phyloP scores from a whole-genome alignment of 305 asterid species.

The Solanum chacoense region DNA sequence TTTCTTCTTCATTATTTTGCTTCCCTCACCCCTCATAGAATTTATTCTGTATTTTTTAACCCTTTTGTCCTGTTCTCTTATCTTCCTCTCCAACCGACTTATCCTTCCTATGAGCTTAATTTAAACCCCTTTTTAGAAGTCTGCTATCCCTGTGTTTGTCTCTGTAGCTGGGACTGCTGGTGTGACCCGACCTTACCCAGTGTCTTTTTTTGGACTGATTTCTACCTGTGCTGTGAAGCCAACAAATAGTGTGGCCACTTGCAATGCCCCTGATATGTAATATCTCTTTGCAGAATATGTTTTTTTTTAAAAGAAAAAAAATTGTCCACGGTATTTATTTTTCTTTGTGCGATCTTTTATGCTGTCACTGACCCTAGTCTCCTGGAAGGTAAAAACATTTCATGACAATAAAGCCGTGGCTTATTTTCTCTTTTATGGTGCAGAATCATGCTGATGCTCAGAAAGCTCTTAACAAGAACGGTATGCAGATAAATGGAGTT shows the following conservation, averaged over 20 bases:
- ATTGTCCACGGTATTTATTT: background rate
- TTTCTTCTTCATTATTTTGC: background rate
- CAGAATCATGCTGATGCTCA: constrained; percentile 86
- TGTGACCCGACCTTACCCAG: background rate
- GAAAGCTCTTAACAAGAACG: constrained; percentile 88
- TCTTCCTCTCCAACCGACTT: background rate
- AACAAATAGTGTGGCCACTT: background rate
- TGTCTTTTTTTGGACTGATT: background rate
- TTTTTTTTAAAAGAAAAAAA: background rate
- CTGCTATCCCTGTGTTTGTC: background rate
- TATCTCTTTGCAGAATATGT: background rate
- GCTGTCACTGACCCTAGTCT: background rate
- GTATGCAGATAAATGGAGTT: constrained; percentile 73
- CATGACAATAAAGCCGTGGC: background rate
- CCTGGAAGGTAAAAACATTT: background rate
- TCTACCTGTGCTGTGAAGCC: background rate
- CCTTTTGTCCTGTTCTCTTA: background rate
- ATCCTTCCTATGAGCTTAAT: background rate
- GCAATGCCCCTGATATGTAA: background rate
- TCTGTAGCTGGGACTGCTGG: background rate
- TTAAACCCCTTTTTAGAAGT: background rate
- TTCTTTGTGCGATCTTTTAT: background rate
- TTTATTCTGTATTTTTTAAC: background rate
- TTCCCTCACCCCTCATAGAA: background rate
- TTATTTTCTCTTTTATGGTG: constrained; percentile 3